These are phyloP conservation scores for Penicillium sp. DNA, from an alignment of 2,329 filamentous ascomycete species.

Conservation along the genomic window DNA sequence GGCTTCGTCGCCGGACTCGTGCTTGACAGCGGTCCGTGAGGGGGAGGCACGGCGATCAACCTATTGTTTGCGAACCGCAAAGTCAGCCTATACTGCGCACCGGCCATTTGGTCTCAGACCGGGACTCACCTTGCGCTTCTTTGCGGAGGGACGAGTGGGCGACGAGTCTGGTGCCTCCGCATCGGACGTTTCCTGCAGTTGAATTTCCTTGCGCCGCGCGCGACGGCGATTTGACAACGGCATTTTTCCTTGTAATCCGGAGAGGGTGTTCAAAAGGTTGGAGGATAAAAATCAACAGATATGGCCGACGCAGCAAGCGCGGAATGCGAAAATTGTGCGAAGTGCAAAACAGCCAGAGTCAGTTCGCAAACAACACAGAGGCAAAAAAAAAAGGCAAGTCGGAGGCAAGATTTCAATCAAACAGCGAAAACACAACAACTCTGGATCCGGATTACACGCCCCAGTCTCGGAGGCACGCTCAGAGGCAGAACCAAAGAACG, in stretches of 20 bases:
- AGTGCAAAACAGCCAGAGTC: constrained; percentile 5
- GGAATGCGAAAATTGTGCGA: constrained; percentile 5
- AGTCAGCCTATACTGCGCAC: constrained; percentile 11
- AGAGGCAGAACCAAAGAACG: constrained; percentile 33
- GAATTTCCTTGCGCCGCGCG: constrained; percentile 46
- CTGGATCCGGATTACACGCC: constrained; percentile 25
- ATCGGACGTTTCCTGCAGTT: constrained; percentile 46
- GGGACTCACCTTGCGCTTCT: constrained; percentile 48
- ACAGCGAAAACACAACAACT: constrained; percentile 22
- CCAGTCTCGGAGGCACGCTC: constrained; percentile 23
- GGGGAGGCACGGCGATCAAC: constrained; percentile 36
- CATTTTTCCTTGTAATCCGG: constrained; percentile 28
- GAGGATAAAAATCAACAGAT: not conserved
- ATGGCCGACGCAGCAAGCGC: not conserved
- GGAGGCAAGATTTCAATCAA: constrained; percentile 14
- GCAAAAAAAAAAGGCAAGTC: constrained; percentile 6
- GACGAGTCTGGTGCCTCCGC: constrained; percentile 49
- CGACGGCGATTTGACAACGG: constrained; percentile 45
- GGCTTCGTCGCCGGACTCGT: constrained; percentile 42
- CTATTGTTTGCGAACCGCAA: constrained; percentile 20
- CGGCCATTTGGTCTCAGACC: constrained; percentile 10
- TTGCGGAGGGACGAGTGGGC: constrained; percentile 46
- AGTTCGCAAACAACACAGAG: constrained; percentile 11
- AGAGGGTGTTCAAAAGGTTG: not conserved
- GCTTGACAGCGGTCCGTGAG: constrained; percentile 32